Evolutionary conservation across 257 asterid species (phyloP), one percentile per base, ranked within the genome.

Genomic region (Plantago elongata): DNA sequence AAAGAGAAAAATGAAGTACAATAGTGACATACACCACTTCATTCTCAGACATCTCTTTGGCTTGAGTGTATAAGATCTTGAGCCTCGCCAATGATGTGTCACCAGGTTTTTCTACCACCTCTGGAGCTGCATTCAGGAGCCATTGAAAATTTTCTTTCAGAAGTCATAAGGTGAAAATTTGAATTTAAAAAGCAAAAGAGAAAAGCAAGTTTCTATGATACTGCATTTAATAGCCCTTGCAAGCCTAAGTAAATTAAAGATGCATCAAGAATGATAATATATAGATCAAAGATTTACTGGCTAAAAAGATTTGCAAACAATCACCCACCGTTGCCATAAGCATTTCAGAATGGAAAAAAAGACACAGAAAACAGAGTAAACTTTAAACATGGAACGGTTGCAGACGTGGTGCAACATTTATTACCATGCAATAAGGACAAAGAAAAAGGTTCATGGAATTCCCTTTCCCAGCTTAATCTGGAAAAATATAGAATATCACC

Each of bases 21-120:
- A 65, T 46, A 42, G 10, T 54, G 29, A 45, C 76, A 50, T 75
- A 84, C 92, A 51, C 68, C 65, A 79, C 75, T 80, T 84, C 92
- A 54, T 48, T 67, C 78, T 79, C 88, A 0, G 92, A 80, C 63
- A 84, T 79, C 48, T 84, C 88, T 76, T 81, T 84, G 60, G 92
- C 92, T 71, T 67, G 86, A 46, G 78, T 75, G 57, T 84, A 84
- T 67, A 81, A 60, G 64, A 45, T 61, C 76, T 75, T 81, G 62
- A 84, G 92, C 72, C n/a, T 81, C 16, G 78, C 44, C 40, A 84
- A 76, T 14, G 88, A 84, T 71, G 51, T 79, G 64, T 84, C 88
- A 45, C 86, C 86, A 12, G 92, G 83, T 75, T 84, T 81, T 64
- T 84, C 86, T 46, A 84, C 85, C 45, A 72, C 70, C 61, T 81